Evolutionary conservation across 495 filamentous ascomycete species (phyloP), one percentile per base, ranked within the genome.

Genomic region (Neurospora sp.): DNA sequence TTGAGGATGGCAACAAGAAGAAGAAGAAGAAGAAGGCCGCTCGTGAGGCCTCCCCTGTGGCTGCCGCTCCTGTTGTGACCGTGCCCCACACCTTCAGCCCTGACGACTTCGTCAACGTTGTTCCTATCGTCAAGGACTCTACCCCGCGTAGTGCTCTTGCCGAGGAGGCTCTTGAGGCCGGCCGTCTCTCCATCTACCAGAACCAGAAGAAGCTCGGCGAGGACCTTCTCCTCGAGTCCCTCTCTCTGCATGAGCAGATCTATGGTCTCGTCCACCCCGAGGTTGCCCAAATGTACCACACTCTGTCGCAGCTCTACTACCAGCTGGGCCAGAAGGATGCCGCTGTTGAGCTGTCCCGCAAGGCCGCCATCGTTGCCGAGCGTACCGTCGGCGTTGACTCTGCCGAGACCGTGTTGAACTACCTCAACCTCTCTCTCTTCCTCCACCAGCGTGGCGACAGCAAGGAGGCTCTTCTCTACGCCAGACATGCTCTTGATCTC

Each of bases 211-310:
- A 97, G 80, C 87, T 98, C 68, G 96, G 96, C 70, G 95, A 97
- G 83, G 96, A 98, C 80, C 89, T 99, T 69, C 88, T 99, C 44
- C 85, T 98, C 65, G 96, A 99, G 80, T 97, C 94, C 27, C 86
- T 99, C 73, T 97, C 96, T 68, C 86, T 99, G 39, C 94, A 99
- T 77, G 96, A 99, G 83, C 96, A 99, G 82, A 98, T 99, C 78
- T 99, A 99, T 77, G 96, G 96, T 72, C 94, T 98, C 48, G 87
- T 99, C 31, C 96, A 99, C 80, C 94, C 96, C 12, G 96, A 99
- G 82, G 94, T 98, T 75, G 94, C 95, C 71, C 89, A 95, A 80
- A 90, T 97, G 41, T 99, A 99, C 84, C 93, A 96, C 81, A 92
- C 91, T 46, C 86, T 99, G 39, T 97, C 96, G 8, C 96, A 96